Evolutionary conservation across 106 monocot species (phyloP).

Genomic region (Vanilla planifolia): DNA sequence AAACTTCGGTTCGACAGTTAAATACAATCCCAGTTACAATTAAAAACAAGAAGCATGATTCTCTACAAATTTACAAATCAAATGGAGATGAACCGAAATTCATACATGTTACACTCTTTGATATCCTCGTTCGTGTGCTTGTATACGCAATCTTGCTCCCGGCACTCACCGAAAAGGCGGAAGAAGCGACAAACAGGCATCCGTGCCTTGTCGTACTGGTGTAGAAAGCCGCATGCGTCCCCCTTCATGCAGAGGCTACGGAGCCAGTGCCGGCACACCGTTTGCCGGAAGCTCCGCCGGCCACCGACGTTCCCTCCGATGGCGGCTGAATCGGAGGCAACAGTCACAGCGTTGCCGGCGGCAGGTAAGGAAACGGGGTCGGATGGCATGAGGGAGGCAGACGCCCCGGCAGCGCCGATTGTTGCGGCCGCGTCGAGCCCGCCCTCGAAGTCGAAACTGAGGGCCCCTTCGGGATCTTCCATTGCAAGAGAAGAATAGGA

Average conservation of each 20-base stretch:
- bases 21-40: too few relatives aligned
- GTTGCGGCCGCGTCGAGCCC: conserved; percentile 64
- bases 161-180: conserved; percentile 81
- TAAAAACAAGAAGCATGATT: too few relatives aligned
- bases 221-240: conserved; percentile 90
- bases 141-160: conserved; percentile 97
- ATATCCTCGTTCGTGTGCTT: conserved; percentile 98
- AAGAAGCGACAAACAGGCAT: conserved; percentile 99
- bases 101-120: conserved; percentile 99
- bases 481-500: conserved; percentile 10
- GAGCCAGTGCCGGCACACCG: conserved; percentile 98
- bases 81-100: neutral
- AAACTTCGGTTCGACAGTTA: too few relatives aligned
- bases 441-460: conserved; percentile 98
- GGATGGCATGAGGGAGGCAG: conserved; percentile 8
- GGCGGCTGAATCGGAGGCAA: neutral
- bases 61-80: too few relatives aligned
- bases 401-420: conserved; percentile 9
- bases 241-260: conserved; percentile 96
- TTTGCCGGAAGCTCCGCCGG: conserved; percentile 83
- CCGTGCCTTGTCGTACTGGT: conserved; percentile 95
- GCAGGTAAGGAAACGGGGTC: neutral
- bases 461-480: conserved; percentile 78
- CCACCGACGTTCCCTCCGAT: conserved; percentile 19
- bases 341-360: conserved; percentile 1